phyloP scores from a whole-genome alignment of 495 filamentous ascomycete species.

The Talaromyces thailandensis region DNA sequence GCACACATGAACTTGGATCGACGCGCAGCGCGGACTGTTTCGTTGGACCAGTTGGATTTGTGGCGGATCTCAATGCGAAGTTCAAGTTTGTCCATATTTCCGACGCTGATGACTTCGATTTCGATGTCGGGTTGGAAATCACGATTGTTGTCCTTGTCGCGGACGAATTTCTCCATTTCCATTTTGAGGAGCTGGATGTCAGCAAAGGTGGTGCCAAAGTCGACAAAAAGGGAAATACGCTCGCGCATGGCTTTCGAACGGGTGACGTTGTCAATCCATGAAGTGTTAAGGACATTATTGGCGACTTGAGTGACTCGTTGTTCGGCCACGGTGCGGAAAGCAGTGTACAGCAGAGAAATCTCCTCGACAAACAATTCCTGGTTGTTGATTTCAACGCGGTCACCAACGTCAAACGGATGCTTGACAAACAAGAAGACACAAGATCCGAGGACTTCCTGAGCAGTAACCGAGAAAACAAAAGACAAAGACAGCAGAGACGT shows the following conservation, averaged over 20 bases:
- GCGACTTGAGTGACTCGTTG: conserved; percentile 83
- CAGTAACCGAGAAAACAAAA: conserved; percentile 86
- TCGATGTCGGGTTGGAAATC: conserved; percentile 85
- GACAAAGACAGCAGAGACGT: conserved; percentile 90
- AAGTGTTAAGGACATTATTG: conserved; percentile 80
- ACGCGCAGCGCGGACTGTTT: conserved; percentile 68
- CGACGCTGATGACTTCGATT: conserved; percentile 69
- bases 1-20: conserved; percentile 97
- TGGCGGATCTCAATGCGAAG: conserved; percentile 78
- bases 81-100: conserved; percentile 79
- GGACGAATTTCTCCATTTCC: conserved; percentile 78
- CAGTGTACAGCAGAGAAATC: conserved; percentile 89
- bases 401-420: conserved; percentile 87
- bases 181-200: conserved; percentile 73
- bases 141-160: conserved; percentile 75
- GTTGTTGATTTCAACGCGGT: conserved; percentile 72
- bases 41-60: conserved; percentile 96
- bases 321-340: conserved; percentile 75
- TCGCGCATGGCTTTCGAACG: conserved; percentile 90
- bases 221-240: conserved; percentile 64
- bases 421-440: conserved; percentile 99
- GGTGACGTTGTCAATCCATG: conserved; percentile 90
- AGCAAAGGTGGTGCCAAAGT: conserved; percentile 77
- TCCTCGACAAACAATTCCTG: conserved; percentile 79
- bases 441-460: conserved; percentile 87